Evolutionary conservation across 345 rosid genomes (phyloP), one percentile per base, ranked within the genome.

Genomic region (Syzygium aqueum): DNA sequence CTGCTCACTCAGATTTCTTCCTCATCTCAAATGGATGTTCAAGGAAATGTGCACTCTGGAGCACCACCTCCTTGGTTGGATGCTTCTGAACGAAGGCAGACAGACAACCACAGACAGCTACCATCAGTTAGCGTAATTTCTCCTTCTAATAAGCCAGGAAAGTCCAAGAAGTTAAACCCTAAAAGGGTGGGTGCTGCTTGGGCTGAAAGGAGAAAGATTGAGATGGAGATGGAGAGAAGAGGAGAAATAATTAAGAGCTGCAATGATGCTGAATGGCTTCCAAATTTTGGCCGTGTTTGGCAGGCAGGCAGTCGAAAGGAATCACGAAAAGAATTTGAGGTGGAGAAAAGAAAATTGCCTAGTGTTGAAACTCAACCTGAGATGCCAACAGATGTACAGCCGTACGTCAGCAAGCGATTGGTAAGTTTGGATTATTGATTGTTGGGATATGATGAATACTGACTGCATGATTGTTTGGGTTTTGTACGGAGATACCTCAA

Each of bases 231-330:
- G 96, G 99, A 96, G 94, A 92, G 91, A 90, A 94, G 91, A 91
- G 98, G 99, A 85, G 96, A 91, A 85, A 87, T 89, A 78, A 90
- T 87, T 83, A 92, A 89, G 89, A 89, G 89, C 87, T 92, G 90
- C 53, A 88, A 84, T 87, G 93, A 92, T 88, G 86, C 94, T 85
- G 90, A 91, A 91, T 97, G 99, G 98, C 99, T 96, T 90, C 99
- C 99, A 49, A 93, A 95, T 88, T 96, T 97, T 90, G 99, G 99
- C 88, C 93, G 99, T 86, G 99, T 98, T 88, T 98, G 99, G 99
- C 97, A 97, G 89, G 94, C 97, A 82, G 99, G 98, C 86, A 93
- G 94, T 88, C 90, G 98, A 61, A 98, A 92, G 90, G 98, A 96
- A 91, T 96, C 98, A 33, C 92, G 97, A 88, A 96, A 94, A 92